phyloP scores from a whole-genome alignment of 108 stramenopile species.

The Pseudonitzschia pungens region DNA sequence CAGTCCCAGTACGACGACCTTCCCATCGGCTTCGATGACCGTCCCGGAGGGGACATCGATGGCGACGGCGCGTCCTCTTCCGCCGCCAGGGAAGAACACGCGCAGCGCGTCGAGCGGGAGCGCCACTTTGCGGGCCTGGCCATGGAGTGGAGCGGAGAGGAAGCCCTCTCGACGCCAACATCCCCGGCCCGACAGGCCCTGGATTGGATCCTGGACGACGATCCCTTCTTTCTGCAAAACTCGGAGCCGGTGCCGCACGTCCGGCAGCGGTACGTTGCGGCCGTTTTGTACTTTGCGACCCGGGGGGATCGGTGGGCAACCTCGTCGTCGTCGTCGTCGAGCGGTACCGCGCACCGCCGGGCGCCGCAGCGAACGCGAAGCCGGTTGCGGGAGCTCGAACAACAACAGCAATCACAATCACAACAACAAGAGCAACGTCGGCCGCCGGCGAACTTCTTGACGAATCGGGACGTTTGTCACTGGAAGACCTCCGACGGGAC shows the following conservation, averaged over 20 bases:
- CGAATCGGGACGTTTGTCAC: neutral
- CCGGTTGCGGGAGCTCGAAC: neutral
- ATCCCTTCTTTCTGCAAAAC: neutral
- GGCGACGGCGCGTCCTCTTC: neutral
- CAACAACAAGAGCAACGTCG: no score
- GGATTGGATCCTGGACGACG: conserved; percentile 9
- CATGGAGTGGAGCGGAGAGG: conserved; percentile 3
- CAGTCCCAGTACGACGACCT: no score
- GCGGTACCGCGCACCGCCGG: neutral
- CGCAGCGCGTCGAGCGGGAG: neutral
- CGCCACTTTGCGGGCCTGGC: neutral
- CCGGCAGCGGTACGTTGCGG: conserved; percentile 15
- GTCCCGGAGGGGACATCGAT: no score
- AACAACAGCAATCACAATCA: no score
- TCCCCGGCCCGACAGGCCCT: neutral
- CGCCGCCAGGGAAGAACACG: neutral
- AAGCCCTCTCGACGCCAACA: neutral
- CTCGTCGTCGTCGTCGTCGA: no score
- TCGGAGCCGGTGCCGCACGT: neutral
- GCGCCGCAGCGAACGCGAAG: neutral
- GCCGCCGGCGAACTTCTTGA: neutral
- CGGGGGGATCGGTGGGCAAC: neutral
- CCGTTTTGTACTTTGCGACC: conserved; percentile 12
- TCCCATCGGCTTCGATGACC: no score
- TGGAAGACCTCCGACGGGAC: neutral